Evolutionary conservation across 306 rosid genomes (phyloP), one percentile per base, ranked within the genome.

Genomic region (Citrullus amarus): DNA sequence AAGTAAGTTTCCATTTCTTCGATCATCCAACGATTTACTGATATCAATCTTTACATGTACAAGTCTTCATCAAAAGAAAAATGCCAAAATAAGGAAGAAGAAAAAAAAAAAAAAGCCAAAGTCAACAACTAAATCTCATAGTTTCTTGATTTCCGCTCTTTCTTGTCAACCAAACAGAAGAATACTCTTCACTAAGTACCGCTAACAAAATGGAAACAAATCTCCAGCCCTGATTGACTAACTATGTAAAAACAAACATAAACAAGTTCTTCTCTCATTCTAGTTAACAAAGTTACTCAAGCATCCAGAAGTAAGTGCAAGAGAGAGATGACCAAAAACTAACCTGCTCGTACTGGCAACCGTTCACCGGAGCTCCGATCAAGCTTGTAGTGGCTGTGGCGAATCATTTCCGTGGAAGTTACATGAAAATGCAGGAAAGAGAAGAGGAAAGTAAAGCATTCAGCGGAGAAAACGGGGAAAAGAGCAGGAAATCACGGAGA

Each of bases 371-470:
- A 63, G 82, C 81, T 81, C 76, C 80, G 84, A 70, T 68, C 83
- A 79, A 80, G 10, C 62, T 80, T 83, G 86, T 85, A 86, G 65
- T 87, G 86, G 86, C 36, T 50, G 53, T 70, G 81, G 78, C 87
- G 91, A 57, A 84, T 66, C 65, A 82, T 85, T 20, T 94, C 92
- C 96, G 91, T 87, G 6, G 9, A 0, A 73, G 63, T 22, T 0
- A 82, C 98, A 90, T 89, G 84, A 78, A 88, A 77, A 58, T 58
- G 38, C 39, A 25, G 20, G 20, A 18, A 53, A 54, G 36, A 43
- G 10, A 6, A 2, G 46, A 36, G 9, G 4, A 38, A 43, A 68
- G 30, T 16, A 46, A 22, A 70, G 39, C 28, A 46, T 70, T 11
- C 11, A 22, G 18, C 68, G 54, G 55, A 17, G 51, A 43, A n/a